A percentile compares a stretch with the other conserved stretches of the same genome.
These are phyloP conservation scores for Colletotrichum spinosum DNA, from an alignment of 2,329 filamentous ascomycete species.

Conservation along the genomic window DNA sequence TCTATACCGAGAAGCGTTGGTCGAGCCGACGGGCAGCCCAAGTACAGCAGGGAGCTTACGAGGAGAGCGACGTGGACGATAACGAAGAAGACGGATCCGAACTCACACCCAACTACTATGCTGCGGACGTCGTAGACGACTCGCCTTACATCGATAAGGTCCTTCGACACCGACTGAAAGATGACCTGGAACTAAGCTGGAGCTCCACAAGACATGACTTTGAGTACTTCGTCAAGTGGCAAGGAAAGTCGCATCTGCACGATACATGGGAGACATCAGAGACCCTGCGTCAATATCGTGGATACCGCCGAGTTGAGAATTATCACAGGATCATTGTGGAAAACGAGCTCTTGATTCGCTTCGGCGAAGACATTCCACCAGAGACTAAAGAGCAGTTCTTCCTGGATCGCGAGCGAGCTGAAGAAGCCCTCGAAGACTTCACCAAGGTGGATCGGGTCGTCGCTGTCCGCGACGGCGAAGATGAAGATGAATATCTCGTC, in stretches of 20 bases:
- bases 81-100: constrained; percentile 75
- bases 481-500: constrained; percentile 88
- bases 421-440: constrained; percentile 89
- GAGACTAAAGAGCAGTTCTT: constrained; percentile 95
- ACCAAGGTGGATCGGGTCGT: constrained; percentile 95
- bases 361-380: constrained; percentile 80
- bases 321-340: constrained; percentile 89
- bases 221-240: constrained; percentile 96
- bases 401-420: constrained; percentile 91
- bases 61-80: constrained; percentile 74
- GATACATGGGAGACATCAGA: constrained; percentile 93
- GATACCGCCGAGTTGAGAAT: constrained; percentile 91
- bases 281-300: constrained; percentile 79
- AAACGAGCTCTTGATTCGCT: constrained; percentile 81
- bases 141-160: constrained; percentile 91
- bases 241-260: constrained; percentile 93
- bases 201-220: constrained; percentile 79
- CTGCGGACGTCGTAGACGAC: constrained; percentile 77
- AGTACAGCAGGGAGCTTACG: constrained; percentile 70
- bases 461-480: constrained; percentile 81
- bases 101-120: constrained; percentile 71
- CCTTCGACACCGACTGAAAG: constrained; percentile 84
- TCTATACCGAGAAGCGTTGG: constrained; percentile 87
- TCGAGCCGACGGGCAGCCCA: constrained; percentile 87
- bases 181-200: constrained; percentile 69